Percentiles rank a stretch among this genome's conserved stretches.
These are phyloP conservation scores for Penicillium longicatenatum DNA, from an alignment of 495 filamentous ascomycete genomes.

Conservation along the genomic window DNA sequence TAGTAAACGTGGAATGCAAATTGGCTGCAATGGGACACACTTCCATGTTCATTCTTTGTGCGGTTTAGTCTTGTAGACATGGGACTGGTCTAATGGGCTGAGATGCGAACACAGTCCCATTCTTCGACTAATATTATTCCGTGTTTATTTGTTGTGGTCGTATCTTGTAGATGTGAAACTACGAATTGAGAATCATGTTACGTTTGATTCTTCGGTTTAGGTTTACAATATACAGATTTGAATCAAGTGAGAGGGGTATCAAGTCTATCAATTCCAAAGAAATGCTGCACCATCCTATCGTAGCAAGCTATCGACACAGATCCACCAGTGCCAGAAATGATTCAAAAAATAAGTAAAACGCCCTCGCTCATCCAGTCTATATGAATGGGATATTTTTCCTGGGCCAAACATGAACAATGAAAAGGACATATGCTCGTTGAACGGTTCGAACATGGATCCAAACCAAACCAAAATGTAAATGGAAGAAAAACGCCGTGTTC, in stretches of 20 bases:
- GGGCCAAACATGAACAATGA: conserved; percentile 4
- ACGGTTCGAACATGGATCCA: conserved; percentile 4
- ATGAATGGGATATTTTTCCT: conserved; percentile 6
- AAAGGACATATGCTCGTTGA: conserved; percentile 17
- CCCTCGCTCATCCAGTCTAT: conserved; percentile 16
- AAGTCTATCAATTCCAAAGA: conserved; percentile 32
- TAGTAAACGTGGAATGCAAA: too few species aligned
- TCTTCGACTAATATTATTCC: too few species aligned
- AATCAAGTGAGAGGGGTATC: conserved; percentile 29
- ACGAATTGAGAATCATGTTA: too few species aligned
- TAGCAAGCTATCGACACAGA: conserved; percentile 26
- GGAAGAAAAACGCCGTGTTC: conserved; percentile 34
- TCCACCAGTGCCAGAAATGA: conserved; percentile 11
- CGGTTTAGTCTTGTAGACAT: too few species aligned
- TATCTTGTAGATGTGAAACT: too few species aligned
- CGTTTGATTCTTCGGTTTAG: neutral
- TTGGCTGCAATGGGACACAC: too few species aligned
- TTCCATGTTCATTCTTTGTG: too few species aligned
- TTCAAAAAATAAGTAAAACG: neutral
- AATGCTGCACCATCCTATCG: conserved; percentile 17
- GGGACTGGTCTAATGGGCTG: too few species aligned
- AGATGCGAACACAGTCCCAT: too few species aligned
- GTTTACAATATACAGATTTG: neutral
- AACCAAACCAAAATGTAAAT: conserved; percentile 9
- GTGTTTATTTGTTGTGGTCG: too few species aligned